Evolutionary conservation across 768 basidiomycete species (phyloP).

Genomic region (Podaxis sp.): DNA sequence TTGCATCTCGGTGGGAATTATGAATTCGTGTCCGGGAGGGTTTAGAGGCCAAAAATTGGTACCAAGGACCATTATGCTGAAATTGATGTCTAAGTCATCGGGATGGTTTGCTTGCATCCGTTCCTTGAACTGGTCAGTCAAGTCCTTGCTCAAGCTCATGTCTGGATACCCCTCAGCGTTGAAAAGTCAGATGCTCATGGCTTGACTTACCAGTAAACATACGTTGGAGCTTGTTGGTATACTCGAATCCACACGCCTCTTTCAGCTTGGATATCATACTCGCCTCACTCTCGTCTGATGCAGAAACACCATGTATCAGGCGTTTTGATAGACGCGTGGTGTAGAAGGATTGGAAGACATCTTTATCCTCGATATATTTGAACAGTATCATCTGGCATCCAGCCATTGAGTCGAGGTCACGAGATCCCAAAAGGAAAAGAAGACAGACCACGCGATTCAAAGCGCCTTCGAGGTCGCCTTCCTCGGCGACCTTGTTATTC

Average conservation of each 20-base stretch:
- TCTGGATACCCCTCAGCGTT: conserved; percentile 45
- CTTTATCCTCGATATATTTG: conserved; percentile 98
- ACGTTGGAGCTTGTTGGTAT: conserved; percentile 92
- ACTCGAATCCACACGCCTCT: conserved; percentile 95
- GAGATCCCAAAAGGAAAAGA: conserved; percentile 24
- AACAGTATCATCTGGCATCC: conserved; percentile 86
- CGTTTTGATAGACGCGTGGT: conserved; percentile 91
- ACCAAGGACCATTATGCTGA: conserved; percentile 90
- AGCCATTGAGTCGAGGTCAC: conserved; percentile 23
- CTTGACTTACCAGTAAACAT: conserved; percentile 85
- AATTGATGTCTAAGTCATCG: conserved; percentile 85
- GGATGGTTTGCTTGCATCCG: conserved; percentile 82
- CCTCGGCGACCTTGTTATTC: conserved; percentile 94
- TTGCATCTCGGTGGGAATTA: conserved; percentile 84
- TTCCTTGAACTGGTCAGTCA: conserved; percentile 93
- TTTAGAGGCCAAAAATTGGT: conserved; percentile 96
- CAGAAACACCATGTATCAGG: conserved; percentile 86
- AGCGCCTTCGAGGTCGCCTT: conserved; percentile 85
- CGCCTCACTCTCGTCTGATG: conserved; percentile 94
- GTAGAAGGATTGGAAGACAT: conserved; percentile 98
- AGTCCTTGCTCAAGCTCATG: conserved; percentile 92
- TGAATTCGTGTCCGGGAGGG: conserved; percentile 81
- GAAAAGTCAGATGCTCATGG: background rate
- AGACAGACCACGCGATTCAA: conserved; percentile 81
- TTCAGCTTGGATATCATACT: conserved; percentile 99